phyloP scores from a whole-genome alignment of 2,329 filamentous ascomycete species.

The Aspergillus novoparasiticus region DNA sequence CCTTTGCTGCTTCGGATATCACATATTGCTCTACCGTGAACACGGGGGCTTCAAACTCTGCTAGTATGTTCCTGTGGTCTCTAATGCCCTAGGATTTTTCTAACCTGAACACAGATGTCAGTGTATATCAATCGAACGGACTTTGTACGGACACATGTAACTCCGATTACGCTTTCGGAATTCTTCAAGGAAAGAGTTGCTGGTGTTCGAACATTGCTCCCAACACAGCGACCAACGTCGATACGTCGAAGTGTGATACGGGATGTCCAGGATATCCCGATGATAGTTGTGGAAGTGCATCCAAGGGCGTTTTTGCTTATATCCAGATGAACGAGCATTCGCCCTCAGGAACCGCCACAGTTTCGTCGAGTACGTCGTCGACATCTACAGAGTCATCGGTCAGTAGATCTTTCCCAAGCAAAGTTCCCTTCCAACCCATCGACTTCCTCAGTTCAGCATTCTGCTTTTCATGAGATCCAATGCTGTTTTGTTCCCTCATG shows the following conservation, averaged over 20 bases:
- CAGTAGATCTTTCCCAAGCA: constrained; percentile 14
- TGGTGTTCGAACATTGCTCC: constrained; percentile 54
- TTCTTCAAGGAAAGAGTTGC: constrained; percentile 49
- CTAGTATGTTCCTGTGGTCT: constrained; percentile 34
- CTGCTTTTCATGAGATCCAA: not conserved
- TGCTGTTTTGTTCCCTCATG: not conserved
- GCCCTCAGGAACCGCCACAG: constrained; percentile 36
- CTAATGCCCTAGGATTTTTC: not conserved
- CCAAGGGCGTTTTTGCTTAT: constrained; percentile 47
- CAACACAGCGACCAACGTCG: constrained; percentile 34
- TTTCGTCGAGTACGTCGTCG: constrained; percentile 20
- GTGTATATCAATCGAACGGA: constrained; percentile 51
- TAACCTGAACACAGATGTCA: constrained; percentile 32
- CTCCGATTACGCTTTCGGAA: constrained; percentile 47
- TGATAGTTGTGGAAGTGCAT: constrained; percentile 48
- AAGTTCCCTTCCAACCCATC: not conserved
- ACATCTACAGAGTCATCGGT: constrained; percentile 30
- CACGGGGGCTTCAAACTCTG: constrained; percentile 43
- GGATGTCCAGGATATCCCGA: constrained; percentile 50
- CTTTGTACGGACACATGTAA: constrained; percentile 43
- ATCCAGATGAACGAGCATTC: constrained; percentile 38
- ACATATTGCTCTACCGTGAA: constrained; percentile 49
- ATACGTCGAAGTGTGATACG: constrained; percentile 38
- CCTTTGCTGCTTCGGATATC: constrained; percentile 28
- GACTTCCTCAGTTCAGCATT: not conserved